A percentile compares a stretch with the other conserved stretches of the same genome.
phyloP scores from a whole-genome alignment of 2,329 filamentous ascomycete genomes.

The Nemania sp. region DNA sequence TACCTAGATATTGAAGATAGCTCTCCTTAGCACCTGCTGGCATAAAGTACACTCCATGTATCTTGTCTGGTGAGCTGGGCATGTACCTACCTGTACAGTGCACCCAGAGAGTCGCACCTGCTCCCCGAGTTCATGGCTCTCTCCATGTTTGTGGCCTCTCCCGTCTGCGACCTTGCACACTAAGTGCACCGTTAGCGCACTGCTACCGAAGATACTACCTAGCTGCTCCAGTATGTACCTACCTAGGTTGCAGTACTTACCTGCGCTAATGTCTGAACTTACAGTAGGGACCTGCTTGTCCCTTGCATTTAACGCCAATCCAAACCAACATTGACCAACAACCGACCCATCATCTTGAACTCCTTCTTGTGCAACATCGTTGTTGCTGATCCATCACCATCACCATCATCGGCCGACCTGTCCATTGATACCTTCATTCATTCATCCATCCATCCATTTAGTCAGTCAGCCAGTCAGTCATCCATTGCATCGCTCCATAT shows the following conservation, averaged over 20 bases:
- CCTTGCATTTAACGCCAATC: conserved; percentile 27
- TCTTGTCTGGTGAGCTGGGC: neutral
- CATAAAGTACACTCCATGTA: neutral
- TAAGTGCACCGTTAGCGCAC: too few species aligned
- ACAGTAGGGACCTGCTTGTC: conserved; percentile 1
- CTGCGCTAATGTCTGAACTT: too few species aligned
- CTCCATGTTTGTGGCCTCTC: conserved; percentile 6
- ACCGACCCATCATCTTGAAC: conserved; percentile 21
- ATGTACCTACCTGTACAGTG: neutral
- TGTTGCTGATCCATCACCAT: conserved; percentile 16
- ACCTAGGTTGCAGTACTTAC: too few species aligned
- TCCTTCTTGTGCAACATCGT: conserved; percentile 21
- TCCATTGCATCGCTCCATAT: neutral
- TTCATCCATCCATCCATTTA: conserved; percentile 6
- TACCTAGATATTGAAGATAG: neutral
- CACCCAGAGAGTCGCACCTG: neutral
- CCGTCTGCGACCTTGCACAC: neutral
- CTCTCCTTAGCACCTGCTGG: neutral
- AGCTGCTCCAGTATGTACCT: too few species aligned
- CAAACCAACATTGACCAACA: conserved; percentile 19
- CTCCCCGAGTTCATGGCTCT: neutral
- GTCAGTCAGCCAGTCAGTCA: conserved; percentile 10
- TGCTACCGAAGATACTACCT: too few species aligned
- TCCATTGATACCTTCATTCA: conserved; percentile 1
- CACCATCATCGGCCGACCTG: neutral